A percentile compares a stretch with the other conserved stretches of the same genome.
These are phyloP conservation scores for Gonium pectorale DNA, from an alignment of 139 green algal species.

Conservation along the genomic window DNA sequence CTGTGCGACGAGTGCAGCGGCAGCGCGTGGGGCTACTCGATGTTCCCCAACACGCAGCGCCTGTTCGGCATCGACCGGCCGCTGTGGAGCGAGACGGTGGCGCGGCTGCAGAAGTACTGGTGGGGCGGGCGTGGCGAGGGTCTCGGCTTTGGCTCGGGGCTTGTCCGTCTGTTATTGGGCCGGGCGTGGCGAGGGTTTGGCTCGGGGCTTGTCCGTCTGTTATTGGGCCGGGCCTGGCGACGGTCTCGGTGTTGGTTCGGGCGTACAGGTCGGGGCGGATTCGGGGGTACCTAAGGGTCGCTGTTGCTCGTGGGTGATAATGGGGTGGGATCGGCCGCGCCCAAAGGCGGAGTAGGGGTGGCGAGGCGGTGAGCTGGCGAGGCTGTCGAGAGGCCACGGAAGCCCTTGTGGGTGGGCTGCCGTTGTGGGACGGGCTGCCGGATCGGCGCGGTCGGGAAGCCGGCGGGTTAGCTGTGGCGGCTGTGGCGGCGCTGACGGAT, in stretches of 20 bases:
- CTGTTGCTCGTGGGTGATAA: too few species aligned
- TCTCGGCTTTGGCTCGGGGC: background rate
- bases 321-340: too few species aligned
- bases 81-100: slow-evolving; percentile 48
- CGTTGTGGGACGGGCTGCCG: too few species aligned
- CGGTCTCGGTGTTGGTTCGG: background rate
- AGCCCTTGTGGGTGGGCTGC: too few species aligned
- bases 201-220: background rate
- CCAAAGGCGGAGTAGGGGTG: too few species aligned
- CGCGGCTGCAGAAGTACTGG: slow-evolving; percentile 50
- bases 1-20: slow-evolving; percentile 55
- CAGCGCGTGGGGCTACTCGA: slow-evolving; percentile 40
- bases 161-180: background rate
- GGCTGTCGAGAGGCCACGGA: too few species aligned
- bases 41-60: slow-evolving; percentile 57
- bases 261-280: background rate
- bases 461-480: too few species aligned
- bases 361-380: too few species aligned
- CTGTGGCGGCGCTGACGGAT: too few species aligned
- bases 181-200: background rate
- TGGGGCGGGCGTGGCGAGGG: background rate
- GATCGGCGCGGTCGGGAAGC: too few species aligned
- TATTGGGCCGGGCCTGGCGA: background rate
- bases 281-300: background rate
- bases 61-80: slow-evolving; percentile 60